Base-by-base conservation (phyloP, 768 basidiomycete genomes). In the Rhodosporidiobolus sp. region DNA sequence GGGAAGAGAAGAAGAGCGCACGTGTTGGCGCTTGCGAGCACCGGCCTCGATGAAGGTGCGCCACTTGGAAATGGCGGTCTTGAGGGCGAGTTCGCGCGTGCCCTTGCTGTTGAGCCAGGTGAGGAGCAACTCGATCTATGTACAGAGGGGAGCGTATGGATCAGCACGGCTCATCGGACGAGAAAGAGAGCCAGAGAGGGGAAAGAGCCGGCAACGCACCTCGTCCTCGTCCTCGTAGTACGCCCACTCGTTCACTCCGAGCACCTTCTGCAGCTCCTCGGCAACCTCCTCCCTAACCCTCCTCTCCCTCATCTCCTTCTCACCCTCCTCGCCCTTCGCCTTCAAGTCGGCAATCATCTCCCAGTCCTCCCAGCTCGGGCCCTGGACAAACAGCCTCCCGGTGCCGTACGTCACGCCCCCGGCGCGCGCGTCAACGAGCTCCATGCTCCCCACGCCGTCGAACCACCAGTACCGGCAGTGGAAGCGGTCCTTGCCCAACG, bases 391-490 rank as follows among this genome's bases (percentile, higher is more conserved):
- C 59, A 99, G 79, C 63, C 95, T 84, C 10, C 94, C 96, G 28
- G 93, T 88, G 17, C 93, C 92, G 78, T 92, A 95, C 80, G 89
- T 86, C 38, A 89, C 86, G 38, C 88, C 86, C 7, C 90, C 90
- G 24, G 90, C 90, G 74, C 87, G 88, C 26, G 54, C 32, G 3
- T 49, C 73, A 5, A 74, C 48, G 28, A 79, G 69, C 22, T 71
- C 66, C 74, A 77, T 89, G 10, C 89, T 88, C 12, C 95, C 95
- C 85, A 94, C 86, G 17, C 95, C 95, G 81, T 99, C 95, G 79
- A 97, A 92, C 95, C 95, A 99, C 95, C 95, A 99, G 70, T 96
- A 85, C 45, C 91, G 88, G 80, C 96, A 95, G 79, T 91, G 90
- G 82, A 97, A 99, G 64, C 96, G 86, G 80, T 99, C 96, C 73